Base-by-base conservation (phyloP, 2,329 filamentous ascomycete species). In the Thyridium curvatum region DNA sequence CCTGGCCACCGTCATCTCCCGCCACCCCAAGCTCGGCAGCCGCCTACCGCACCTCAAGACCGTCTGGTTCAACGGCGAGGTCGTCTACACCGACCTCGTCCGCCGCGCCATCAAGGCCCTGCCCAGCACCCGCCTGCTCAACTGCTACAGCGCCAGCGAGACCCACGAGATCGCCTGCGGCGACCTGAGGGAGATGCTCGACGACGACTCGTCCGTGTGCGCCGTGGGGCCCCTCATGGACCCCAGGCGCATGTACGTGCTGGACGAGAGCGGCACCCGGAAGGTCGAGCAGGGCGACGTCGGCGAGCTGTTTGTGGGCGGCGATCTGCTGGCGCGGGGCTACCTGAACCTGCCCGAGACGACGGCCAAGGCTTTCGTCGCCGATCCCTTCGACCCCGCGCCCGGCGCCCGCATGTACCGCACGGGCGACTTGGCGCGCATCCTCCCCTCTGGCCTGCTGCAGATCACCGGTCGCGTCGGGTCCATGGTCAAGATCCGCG, bases 131-230 rank as follows among this genome's bases (percentile, higher is more conserved):
- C 78, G 82, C 13, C 62, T 91, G 12, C 74, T 90, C 44, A 91
- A 90, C 49, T 84, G 84, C 50, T 91, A 91, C 63, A 88, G 84
- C 52, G 84, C 85, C 13, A 88, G 84, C 52, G 86, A 91, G 58
- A 90, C 86, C 0, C 84, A 89, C 46, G 84, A 89, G 59, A 80
- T 86, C 44, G 84, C 85, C 2, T 87, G 82, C 46, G 85, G 85
- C 31, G 84, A 89, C 49, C 82, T 90, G 47, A 68, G 71, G 40
- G 72, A 78, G 2, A 84, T 88, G 58, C 58, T 86, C 26, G 69
- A 81, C 43, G 66, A 71, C 16, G 72, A 84, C 34, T 66, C 75
- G 2, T 66, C 72, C 2, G 84, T 86, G 46, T 88, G 84, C 47
- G 84, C 86, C 0, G 84, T 90, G 12, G 86, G 86, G 0, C 79